Conservation (phyloP, 2,329 filamentous ascomycete genomes). For the Penicillium olsonii region DNA sequence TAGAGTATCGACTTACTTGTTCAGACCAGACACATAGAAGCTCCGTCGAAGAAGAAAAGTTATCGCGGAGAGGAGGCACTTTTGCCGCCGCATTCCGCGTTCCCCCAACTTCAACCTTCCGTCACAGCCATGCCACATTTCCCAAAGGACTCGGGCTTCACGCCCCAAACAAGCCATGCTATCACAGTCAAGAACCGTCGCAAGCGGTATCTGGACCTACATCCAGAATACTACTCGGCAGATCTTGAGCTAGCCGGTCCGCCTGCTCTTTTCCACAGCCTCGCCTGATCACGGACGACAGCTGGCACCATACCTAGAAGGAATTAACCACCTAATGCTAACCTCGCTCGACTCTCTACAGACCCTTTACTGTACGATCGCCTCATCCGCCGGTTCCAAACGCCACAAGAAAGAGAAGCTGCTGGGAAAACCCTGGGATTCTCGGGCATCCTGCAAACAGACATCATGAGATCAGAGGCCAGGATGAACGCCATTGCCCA, state of each 20-base stretch:
- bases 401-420: conserved; percentile 68
- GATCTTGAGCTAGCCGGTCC: conserved; percentile 64
- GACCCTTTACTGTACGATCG: conserved; percentile 82
- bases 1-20: conserved; percentile 18
- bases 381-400: conserved; percentile 75
- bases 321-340: conserved; percentile 26
- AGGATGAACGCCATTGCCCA: conserved; percentile 66
- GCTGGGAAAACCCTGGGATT: conserved; percentile 76
- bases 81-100: conserved; percentile 34
- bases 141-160: conserved; percentile 34
- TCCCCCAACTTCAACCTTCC: conserved; percentile 17
- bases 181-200: conserved; percentile 72
- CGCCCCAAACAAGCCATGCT: conserved; percentile 21
- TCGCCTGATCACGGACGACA: conserved; percentile 1
- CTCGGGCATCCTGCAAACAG: conserved; percentile 74
- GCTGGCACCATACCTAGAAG: conserved; percentile 13
- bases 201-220: conserved; percentile 70
- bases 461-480: conserved; percentile 73
- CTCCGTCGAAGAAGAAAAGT: conserved; percentile 11
- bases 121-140: conserved; percentile 37
- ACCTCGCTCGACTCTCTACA: conserved; percentile 29
- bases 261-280: conserved; percentile 32
- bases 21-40: conserved; percentile 16
- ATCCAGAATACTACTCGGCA: conserved; percentile 71
- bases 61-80: conserved; percentile 18